These are phyloP conservation scores for Saposhnikovia divaricata DNA, from an alignment of 129 eudicot genomes.

Conservation along the genomic window DNA sequence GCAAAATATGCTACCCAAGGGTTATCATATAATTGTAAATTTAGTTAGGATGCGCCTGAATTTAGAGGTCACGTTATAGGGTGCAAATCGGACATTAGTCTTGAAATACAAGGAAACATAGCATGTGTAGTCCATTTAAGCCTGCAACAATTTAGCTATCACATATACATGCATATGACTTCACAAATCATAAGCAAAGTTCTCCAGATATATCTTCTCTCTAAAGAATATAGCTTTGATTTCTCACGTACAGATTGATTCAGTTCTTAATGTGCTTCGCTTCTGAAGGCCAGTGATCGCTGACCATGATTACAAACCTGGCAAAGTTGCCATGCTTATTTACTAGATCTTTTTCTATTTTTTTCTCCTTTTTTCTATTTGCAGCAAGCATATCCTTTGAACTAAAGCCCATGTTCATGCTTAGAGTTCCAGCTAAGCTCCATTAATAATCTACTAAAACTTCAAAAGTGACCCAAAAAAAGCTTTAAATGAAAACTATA, in stretches of 20 bases:
- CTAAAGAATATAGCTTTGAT: neutral
- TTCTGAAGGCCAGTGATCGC: neutral
- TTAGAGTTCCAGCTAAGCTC: neutral
- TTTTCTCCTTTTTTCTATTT: too few relatives aligned
- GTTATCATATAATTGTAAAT: neutral
- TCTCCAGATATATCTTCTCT: neutral
- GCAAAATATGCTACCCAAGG: neutral
- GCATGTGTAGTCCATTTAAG: neutral
- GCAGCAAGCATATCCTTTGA: too few relatives aligned
- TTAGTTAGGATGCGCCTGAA: neutral
- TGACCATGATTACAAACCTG: too few relatives aligned
- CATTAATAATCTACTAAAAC: neutral
- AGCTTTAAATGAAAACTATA: neutral
- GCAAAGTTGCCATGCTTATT: too few relatives aligned
- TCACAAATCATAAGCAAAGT: neutral
- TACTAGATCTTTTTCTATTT: too few relatives aligned
- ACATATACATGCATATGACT: neutral
- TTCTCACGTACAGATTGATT: neutral
- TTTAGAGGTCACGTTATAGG: neutral
- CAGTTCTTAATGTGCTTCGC: neutral
- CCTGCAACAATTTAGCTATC: neutral
- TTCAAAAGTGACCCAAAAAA: neutral
- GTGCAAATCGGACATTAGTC: neutral
- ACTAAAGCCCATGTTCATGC: neutral
- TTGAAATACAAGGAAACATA: neutral